Conservation (phyloP, 495 filamentous ascomycete species). For the Terfezia boudieri region DNA sequence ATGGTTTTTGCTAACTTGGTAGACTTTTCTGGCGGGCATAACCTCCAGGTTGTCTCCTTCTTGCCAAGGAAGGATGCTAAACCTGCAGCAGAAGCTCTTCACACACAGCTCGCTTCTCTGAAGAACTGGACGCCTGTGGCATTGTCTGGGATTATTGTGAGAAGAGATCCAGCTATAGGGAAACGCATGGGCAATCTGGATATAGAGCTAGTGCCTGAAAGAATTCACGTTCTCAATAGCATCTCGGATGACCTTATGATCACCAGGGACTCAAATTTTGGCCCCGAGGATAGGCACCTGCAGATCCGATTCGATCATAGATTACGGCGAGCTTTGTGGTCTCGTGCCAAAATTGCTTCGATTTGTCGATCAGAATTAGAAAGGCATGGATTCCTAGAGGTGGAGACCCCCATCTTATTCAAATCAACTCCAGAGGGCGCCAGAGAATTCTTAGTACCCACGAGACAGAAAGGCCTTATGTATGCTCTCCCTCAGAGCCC, state of each 20-base stretch:
- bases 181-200: too few relatives aligned
- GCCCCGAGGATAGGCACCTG: slow-evolving; percentile 53
- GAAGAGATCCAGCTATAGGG: too few relatives aligned
- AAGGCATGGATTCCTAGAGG: slow-evolving; percentile 39
- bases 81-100: too few relatives aligned
- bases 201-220: slow-evolving; percentile 39
- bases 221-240: slow-evolving; percentile 45
- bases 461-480: slow-evolving; percentile 44
- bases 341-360: slow-evolving; percentile 31
- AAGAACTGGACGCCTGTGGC: too few relatives aligned
- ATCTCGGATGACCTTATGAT: slow-evolving; percentile 59
- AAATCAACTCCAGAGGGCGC: slow-evolving; percentile 96
- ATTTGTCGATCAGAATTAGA: slow-evolving; percentile 32
- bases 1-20: not conserved
- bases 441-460: slow-evolving; percentile 86
- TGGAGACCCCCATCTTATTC: slow-evolving; percentile 87
- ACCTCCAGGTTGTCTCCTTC: not conserved
- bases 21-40: not conserved
- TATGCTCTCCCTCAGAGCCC: slow-evolving; percentile 92
- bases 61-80: not conserved
- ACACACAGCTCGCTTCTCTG: too few relatives aligned
- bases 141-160: too few relatives aligned
- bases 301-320: slow-evolving; percentile 51
- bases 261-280: slow-evolving; percentile 45
- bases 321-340: slow-evolving; percentile 38